These are phyloP conservation scores for Psidium friedrichsthalianum DNA, from an alignment of 345 rosid species.

Conservation along the genomic window DNA sequence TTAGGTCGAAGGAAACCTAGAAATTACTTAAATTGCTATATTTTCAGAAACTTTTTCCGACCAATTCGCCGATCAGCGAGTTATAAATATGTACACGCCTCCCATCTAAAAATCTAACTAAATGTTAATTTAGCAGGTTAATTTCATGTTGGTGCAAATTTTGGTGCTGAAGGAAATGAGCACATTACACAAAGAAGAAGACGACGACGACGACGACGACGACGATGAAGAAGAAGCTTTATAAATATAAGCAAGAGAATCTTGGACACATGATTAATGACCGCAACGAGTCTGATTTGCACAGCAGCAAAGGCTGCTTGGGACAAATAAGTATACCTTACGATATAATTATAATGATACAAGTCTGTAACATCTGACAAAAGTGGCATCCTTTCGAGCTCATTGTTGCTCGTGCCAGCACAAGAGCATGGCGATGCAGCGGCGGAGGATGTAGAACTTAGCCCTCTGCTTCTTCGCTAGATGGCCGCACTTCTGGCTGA, in stretches of 20 bases:
- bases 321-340: background rate
- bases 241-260: background rate
- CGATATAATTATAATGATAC: background rate
- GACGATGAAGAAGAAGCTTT: background rate
- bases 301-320: background rate
- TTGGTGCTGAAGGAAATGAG: background rate
- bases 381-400: background rate
- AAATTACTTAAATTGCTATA: background rate
- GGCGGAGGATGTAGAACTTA: conserved; percentile 14
- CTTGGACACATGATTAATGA: background rate
- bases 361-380: background rate
- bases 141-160: background rate
- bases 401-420: conserved; percentile 15
- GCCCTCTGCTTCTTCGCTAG: conserved; percentile 14
- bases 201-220: accelerated
- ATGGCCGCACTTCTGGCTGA: conserved; percentile 10
- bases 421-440: conserved; percentile 15
- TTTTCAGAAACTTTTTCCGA: background rate
- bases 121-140: background rate
- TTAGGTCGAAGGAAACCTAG: background rate
- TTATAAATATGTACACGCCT: background rate
- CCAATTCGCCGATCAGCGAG: background rate
- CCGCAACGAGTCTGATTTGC: background rate
- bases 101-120: background rate
- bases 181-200: background rate